Conservation (phyloP, 768 basidiomycete species). For the Strobilomyces dryophilus region DNA sequence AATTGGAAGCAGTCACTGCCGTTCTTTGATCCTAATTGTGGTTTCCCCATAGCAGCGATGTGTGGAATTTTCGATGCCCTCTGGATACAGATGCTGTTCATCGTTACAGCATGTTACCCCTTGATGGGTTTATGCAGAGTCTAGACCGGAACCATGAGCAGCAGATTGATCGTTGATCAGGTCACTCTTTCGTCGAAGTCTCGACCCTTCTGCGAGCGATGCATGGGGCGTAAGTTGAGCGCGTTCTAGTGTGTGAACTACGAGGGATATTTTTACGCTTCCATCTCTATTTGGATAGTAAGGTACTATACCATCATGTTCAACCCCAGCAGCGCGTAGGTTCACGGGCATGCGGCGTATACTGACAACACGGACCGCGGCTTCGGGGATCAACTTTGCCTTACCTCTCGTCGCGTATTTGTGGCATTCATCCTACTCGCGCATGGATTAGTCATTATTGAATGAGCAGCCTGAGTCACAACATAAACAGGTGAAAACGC, state of each 20-base stretch:
- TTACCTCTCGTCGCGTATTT: too few relatives aligned
- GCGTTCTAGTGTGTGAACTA: neutral
- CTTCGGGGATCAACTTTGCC: neutral
- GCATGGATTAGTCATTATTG: too few relatives aligned
- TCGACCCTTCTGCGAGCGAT: neutral
- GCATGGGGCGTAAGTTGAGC: neutral
- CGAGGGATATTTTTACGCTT: neutral
- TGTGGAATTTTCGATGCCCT: neutral
- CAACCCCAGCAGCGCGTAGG: too few relatives aligned
- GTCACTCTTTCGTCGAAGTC: neutral
- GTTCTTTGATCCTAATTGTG: neutral
- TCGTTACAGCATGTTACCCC: neutral
- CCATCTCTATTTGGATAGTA: neutral
- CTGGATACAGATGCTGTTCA: neutral
- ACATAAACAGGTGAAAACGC: neutral
- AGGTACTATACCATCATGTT: neutral
- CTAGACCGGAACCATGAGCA: neutral
- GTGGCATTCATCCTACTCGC: too few relatives aligned
- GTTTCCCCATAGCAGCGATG: neutral
- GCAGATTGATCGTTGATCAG: neutral
- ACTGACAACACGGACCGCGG: neutral
- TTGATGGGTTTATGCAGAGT: neutral
- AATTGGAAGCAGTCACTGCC: neutral
- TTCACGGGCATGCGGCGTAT: neutral
- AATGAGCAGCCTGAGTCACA: too few relatives aligned